A percentile compares a stretch with the other conserved stretches of the same genome.
Evolutionary conservation across 2,329 filamentous ascomycete species (phyloP).

Genomic region (Chrysosporium keratinophilum): DNA sequence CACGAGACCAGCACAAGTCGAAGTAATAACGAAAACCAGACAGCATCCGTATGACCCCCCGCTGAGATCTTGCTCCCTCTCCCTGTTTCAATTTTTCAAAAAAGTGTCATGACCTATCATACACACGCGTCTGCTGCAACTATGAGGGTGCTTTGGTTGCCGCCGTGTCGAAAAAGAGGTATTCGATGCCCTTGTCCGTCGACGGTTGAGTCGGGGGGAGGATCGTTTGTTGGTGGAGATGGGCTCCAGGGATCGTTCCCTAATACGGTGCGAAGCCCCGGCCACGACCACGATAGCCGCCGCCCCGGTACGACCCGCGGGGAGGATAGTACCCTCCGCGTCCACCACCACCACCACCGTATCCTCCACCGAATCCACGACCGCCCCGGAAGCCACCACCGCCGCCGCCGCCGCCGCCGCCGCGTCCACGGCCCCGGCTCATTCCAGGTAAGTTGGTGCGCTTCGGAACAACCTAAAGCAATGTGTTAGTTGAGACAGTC

Average conservation of each 20-base stretch:
- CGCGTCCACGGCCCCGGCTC: constrained; percentile 57
- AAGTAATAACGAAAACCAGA: background rate
- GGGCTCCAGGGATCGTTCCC: constrained; percentile 10
- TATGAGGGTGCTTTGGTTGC: background rate
- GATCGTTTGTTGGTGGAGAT: background rate
- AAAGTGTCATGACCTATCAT: constrained; percentile 10
- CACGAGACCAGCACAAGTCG: background rate
- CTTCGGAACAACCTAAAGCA: constrained; percentile 67
- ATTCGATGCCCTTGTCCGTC: background rate
- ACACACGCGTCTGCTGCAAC: constrained; percentile 2
- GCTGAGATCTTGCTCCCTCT: background rate
- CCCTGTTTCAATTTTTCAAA: background rate
- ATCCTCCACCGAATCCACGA: constrained; percentile 26
- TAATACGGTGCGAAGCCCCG: constrained; percentile 40
- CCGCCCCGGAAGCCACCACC: constrained; percentile 44
- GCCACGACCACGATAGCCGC: constrained; percentile 26
- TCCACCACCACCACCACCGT: constrained; percentile 42
- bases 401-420: constrained; percentile 39
- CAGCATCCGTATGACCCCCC: background rate
- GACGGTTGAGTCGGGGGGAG: background rate
- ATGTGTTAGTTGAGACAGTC: background rate
- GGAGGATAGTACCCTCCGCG: constrained; percentile 33
- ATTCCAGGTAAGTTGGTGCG: constrained; percentile 90
- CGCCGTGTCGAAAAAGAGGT: background rate
- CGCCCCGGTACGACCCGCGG: constrained; percentile 18